Conservation (phyloP, 305 asterid genomes). For the Fraxinus dipetala region DNA sequence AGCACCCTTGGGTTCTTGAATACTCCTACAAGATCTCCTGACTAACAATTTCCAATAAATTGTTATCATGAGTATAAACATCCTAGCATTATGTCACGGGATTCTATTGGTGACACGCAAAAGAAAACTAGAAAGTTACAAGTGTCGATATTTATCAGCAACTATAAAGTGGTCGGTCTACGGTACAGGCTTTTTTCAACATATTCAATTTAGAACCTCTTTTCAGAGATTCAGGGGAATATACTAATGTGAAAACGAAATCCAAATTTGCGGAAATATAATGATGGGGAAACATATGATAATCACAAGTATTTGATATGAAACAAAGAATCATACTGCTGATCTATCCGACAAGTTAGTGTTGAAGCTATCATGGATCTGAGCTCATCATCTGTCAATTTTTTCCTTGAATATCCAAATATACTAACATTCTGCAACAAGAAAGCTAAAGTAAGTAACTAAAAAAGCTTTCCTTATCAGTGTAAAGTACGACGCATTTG, state of each 20-base stretch:
- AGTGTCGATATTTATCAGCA: not conserved
- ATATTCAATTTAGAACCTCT: not conserved
- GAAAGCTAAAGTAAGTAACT: constrained; percentile 15
- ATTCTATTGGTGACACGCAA: not conserved
- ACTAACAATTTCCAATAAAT: not conserved
- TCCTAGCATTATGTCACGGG: not conserved
- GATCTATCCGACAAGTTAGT: constrained; percentile 51
- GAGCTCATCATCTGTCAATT: constrained; percentile 38
- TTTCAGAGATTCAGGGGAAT: not conserved
- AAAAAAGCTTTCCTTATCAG: not conserved
- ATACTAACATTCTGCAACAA: constrained; percentile 38
- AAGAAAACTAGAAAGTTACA: not conserved
- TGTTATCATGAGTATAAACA: not conserved
- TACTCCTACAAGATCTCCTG: not conserved
- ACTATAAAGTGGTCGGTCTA: not conserved
- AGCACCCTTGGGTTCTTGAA: not conserved
- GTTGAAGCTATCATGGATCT: constrained; percentile 48
- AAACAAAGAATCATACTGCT: constrained; percentile 36
- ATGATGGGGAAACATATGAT: not conserved
- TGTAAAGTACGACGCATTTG: not conserved
- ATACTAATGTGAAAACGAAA: not conserved
- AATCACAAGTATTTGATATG: constrained; percentile 7
- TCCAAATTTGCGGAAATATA: not conserved
- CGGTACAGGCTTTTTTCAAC: not conserved
- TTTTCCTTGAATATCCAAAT: constrained; percentile 47